phyloP scores from a whole-genome alignment of 2,329 filamentous ascomycete genomes.

The Stylonectria norvegica region DNA sequence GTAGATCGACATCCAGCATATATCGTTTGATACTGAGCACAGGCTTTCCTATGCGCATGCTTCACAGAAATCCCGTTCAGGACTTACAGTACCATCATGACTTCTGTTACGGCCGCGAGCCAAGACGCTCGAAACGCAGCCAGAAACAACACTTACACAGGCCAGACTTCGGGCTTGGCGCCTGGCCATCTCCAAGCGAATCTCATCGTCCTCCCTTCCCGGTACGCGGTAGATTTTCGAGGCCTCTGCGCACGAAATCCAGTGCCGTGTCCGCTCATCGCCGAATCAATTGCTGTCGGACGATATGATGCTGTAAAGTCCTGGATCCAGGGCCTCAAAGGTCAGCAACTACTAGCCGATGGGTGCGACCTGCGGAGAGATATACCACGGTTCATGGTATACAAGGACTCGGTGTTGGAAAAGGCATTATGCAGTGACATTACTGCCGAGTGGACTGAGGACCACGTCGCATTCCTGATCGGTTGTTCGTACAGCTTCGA shows the following conservation, averaged over 20 bases:
- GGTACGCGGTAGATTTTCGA: conserved; percentile 56
- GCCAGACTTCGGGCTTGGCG: conserved; percentile 52
- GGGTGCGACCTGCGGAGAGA: conserved; percentile 57
- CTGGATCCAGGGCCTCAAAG: conserved; percentile 20
- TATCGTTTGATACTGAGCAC: too few species aligned
- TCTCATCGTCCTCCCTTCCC: conserved; percentile 55
- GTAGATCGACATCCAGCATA: too few species aligned
- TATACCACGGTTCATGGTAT: conserved; percentile 56
- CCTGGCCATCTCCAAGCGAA: conserved; percentile 59
- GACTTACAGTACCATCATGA: conserved; percentile 3
- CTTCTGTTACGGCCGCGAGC: conserved; percentile 22
- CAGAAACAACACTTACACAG: conserved; percentile 38
- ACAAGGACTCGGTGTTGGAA: conserved; percentile 44
- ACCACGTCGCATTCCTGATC: conserved; percentile 61
- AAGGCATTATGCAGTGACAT: conserved; percentile 42
- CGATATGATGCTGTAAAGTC: conserved; percentile 38
- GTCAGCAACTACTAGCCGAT: conserved; percentile 27
- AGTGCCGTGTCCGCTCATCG: conserved; percentile 59
- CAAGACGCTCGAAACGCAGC: conserved; percentile 42
- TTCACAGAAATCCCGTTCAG: too few species aligned
- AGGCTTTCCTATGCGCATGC: too few species aligned
- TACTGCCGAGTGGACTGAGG: conserved; percentile 48
- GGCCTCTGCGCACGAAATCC: conserved; percentile 58
- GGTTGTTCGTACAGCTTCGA: conserved; percentile 65
- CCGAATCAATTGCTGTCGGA: conserved; percentile 46